Percentiles rank a stretch among this genome's conserved stretches.
phyloP scores from a whole-genome alignment of 495 filamentous ascomycete species.

The Mycothermus thermophilus region DNA sequence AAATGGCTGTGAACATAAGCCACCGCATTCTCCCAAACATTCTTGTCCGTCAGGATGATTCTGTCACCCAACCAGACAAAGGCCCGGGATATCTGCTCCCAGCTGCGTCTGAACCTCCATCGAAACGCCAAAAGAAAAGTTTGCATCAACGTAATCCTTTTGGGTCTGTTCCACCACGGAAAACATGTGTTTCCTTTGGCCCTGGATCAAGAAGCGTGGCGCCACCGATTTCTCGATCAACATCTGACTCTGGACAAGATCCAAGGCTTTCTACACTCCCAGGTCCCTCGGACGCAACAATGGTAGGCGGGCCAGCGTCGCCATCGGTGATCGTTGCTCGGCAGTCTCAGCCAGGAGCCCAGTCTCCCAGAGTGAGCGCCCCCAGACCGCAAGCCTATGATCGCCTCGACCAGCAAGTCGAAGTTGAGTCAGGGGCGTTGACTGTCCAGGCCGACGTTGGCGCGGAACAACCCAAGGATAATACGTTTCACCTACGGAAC shows the following conservation, averaged over 20 bases:
- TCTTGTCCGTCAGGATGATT: too few relatives aligned
- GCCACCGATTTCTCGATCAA: too few relatives aligned
- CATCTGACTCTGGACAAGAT: too few relatives aligned
- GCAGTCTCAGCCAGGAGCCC: conserved; percentile 15
- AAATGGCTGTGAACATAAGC: too few relatives aligned
- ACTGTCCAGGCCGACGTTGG: conserved; percentile 6
- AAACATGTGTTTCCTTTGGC: too few relatives aligned
- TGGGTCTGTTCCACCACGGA: too few relatives aligned
- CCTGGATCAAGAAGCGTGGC: too few relatives aligned
- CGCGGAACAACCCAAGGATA: conserved; percentile 6
- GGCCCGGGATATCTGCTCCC: background rate
- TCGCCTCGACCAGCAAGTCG: conserved; percentile 17
- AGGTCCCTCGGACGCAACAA: too few relatives aligned
- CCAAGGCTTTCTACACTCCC: too few relatives aligned
- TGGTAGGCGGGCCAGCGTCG: too few relatives aligned
- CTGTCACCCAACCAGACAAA: conserved; percentile 1
- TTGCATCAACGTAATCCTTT: too few relatives aligned
- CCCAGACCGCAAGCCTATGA: conserved; percentile 22
- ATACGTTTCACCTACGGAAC: conserved; percentile 13
- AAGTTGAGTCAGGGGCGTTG: conserved; percentile 9
- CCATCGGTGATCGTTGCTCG: conserved; percentile 14
- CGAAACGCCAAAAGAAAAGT: conserved; percentile 17
- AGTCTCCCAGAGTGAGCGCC: conserved; percentile 21
- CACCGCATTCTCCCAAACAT: too few relatives aligned
- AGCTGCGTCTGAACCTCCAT: conserved; percentile 3